These are phyloP conservation scores for Nicotiana obtusifolia DNA, from an alignment of 257 asterid genomes.

Conservation along the genomic window DNA sequence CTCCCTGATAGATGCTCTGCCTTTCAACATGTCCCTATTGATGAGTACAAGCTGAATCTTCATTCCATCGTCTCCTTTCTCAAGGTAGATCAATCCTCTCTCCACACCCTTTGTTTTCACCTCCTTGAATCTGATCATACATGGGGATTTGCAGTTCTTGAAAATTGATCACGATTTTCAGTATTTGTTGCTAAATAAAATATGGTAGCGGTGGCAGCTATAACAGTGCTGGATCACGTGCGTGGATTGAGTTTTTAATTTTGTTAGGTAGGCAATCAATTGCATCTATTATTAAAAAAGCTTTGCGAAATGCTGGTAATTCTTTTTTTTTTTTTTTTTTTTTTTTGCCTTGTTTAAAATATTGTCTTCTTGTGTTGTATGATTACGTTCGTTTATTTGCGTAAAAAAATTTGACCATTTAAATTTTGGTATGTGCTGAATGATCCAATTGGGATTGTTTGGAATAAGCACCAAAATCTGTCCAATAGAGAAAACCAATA, in stretches of 20 bases:
- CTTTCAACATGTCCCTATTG: conserved; percentile 77
- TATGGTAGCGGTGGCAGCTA: neutral
- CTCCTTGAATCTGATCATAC: neutral
- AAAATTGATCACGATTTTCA: neutral
- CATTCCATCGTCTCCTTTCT: conserved; percentile 54
- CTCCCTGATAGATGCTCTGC: conserved; percentile 51
- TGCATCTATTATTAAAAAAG: neutral
- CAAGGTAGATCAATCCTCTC: conserved; percentile 45
- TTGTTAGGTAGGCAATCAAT: neutral
- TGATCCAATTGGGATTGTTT: neutral
- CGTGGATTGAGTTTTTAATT: neutral
- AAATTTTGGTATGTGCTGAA: too few species aligned
- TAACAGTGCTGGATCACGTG: neutral
- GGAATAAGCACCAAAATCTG: too few species aligned
- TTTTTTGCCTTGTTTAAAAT: neutral
- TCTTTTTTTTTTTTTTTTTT: too few species aligned
- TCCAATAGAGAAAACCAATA: too few species aligned
- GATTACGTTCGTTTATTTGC: neutral
- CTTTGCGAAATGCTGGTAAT: neutral
- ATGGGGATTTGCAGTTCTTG: neutral
- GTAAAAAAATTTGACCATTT: neutral
- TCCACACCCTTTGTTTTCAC: neutral
- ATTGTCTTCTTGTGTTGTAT: neutral
- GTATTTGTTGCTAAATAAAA: neutral
- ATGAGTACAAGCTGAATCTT: conserved; percentile 65